Conservation (phyloP, 2,329 filamentous ascomycete genomes). For the Metarhizium humberi region DNA sequence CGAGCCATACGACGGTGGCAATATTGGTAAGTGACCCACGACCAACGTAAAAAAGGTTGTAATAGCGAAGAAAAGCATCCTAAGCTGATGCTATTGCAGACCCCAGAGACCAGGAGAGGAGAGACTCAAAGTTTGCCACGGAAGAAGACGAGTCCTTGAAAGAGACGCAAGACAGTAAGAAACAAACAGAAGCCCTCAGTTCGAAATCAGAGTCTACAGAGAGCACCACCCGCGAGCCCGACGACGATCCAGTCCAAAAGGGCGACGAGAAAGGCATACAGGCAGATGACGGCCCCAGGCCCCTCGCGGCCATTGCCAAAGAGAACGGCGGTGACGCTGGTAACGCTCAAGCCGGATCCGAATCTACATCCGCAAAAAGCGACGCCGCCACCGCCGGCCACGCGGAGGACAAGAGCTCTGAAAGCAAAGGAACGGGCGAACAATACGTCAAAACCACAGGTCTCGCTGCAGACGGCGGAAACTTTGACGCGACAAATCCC, state of each 20-base stretch:
- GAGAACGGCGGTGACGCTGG: slow-evolving; percentile 24
- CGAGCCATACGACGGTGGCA: slow-evolving; percentile 74
- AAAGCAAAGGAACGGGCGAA: slow-evolving; percentile 41
- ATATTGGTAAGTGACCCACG: slow-evolving; percentile 39
- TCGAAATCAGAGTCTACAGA: slow-evolving; percentile 12
- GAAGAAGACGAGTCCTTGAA: not conserved
- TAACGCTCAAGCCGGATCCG: not conserved
- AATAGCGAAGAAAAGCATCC: not conserved
- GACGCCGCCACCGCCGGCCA: slow-evolving; percentile 2
- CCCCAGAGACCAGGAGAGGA: not conserved
- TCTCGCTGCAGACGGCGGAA: slow-evolving; percentile 53
- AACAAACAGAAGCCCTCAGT: not conserved
- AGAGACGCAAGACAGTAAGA: not conserved
- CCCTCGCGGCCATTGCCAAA: slow-evolving; percentile 26
- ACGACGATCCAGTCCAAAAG: slow-evolving; percentile 25
- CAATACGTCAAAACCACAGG: slow-evolving; percentile 49
- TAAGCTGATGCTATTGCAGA: not conserved
- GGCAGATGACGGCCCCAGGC: slow-evolving; percentile 14
- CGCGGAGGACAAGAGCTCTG: slow-evolving; percentile 11
- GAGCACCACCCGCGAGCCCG: slow-evolving; percentile 23
- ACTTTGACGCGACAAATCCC: slow-evolving; percentile 55
- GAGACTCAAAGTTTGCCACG: not conserved
- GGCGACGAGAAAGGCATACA: slow-evolving; percentile 23
- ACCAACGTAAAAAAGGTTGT: not conserved
- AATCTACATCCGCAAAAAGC: not conserved